Evolutionary conservation across 371 early-diverging fungal species (phyloP).

Genomic region (Mortierella sp.): DNA sequence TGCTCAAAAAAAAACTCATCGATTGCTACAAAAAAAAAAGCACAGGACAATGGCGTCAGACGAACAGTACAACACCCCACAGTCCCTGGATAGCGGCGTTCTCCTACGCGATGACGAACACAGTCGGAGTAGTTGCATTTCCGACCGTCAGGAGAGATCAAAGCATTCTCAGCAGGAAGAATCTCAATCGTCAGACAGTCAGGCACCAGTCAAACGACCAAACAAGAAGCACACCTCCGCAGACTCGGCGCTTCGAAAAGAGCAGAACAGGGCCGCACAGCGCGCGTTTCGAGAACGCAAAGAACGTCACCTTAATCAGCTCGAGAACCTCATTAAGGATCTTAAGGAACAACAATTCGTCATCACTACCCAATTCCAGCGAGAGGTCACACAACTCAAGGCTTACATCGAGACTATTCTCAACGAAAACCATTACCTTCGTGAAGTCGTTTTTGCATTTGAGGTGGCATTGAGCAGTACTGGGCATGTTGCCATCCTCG

Average conservation of each 20-base stretch:
- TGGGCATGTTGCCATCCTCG: slow-evolving; percentile 11
- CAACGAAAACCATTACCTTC: slow-evolving; percentile 66
- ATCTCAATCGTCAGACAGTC: slow-evolving; percentile 6
- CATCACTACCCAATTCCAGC: slow-evolving; percentile 49
- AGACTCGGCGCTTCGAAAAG: slow-evolving; percentile 73
- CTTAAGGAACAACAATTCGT: slow-evolving; percentile 65
- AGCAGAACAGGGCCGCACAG: slow-evolving; percentile 84
- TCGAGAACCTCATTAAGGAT: slow-evolving; percentile 71
- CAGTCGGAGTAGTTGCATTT: too few species aligned
- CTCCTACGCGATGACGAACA: too few species aligned
- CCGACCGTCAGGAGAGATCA: slow-evolving; percentile 1
- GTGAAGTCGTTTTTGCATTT: slow-evolving; percentile 61
- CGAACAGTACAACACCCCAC: too few species aligned
- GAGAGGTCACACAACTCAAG: slow-evolving; percentile 62
- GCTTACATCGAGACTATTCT: slow-evolving; percentile 60
- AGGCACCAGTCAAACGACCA: slow-evolving; percentile 68
- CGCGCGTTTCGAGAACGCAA: slow-evolving; percentile 83
- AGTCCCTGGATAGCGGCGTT: too few species aligned
- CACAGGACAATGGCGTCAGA: too few species aligned
- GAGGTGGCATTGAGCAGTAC: slow-evolving; percentile 54
- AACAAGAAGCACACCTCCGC: slow-evolving; percentile 75
- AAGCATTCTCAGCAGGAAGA: slow-evolving; percentile 1
- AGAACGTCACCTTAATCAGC: slow-evolving; percentile 70
- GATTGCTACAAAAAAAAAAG: too few species aligned
- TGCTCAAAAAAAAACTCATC: too few species aligned